A percentile compares a stretch with the other conserved stretches of the same genome.
Conservation (phyloP, 2,329 filamentous ascomycete species). For the Exophiala phaeomuriformis region DNA sequence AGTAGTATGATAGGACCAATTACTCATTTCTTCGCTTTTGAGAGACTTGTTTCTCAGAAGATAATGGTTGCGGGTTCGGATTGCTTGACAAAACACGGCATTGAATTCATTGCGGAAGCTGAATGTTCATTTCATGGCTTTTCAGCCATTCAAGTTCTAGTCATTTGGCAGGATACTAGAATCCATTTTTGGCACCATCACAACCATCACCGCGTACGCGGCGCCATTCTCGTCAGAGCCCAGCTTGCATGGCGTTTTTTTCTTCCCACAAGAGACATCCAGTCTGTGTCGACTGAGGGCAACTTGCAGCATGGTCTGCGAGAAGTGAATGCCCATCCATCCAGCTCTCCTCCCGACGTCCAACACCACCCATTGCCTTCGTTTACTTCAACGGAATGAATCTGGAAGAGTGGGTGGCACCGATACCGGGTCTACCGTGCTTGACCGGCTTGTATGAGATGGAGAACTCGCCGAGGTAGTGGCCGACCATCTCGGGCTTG, state of each 20-base stretch:
- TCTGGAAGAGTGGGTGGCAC: constrained; percentile 99
- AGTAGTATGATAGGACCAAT: background rate
- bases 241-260: background rate
- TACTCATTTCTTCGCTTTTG: background rate
- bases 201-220: background rate
- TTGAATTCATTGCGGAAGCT: background rate
- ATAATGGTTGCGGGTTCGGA: background rate
- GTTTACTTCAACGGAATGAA: constrained; percentile 99
- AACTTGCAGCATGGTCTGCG: background rate
- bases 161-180: constrained; percentile 1
- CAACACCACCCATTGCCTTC: background rate
- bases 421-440: constrained; percentile 99
- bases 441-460: constrained; percentile 99
- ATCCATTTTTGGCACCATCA: background rate
- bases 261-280: no score
- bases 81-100: background rate
- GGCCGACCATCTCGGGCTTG: constrained; percentile 99
- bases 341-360: background rate
- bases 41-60: background rate
- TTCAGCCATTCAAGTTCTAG: background rate
- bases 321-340: background rate
- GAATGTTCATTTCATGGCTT: constrained; percentile 1
- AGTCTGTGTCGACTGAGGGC: background rate
- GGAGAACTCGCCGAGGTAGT: constrained; percentile 98
- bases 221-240: no score